phyloP scores from a whole-genome alignment of 1,139 yeast genomes.

The Taphrina confusa region DNA sequence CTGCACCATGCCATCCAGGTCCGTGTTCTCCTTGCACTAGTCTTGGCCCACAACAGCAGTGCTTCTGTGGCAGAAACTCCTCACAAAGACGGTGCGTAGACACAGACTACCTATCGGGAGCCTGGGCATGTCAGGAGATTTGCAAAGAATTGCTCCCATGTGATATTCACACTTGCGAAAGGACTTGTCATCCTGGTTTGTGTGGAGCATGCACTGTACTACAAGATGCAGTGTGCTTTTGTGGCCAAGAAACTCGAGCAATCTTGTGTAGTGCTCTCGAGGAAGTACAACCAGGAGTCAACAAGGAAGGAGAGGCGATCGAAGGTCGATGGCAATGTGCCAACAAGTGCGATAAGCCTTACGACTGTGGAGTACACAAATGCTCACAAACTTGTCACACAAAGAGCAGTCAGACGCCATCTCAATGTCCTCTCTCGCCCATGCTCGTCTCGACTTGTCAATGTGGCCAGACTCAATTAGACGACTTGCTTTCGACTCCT shows the following conservation, averaged over 20 bases:
- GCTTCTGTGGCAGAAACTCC: slow-evolving; percentile 71
- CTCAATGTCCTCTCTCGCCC: slow-evolving; percentile 65
- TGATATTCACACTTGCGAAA: slow-evolving; percentile 66
- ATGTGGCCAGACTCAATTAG: slow-evolving; percentile 63
- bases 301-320: slow-evolving; percentile 48
- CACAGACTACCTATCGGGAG: slow-evolving; percentile 66
- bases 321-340: slow-evolving; percentile 66
- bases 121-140: slow-evolving; percentile 60
- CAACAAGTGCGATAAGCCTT: slow-evolving; percentile 51
- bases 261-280: slow-evolving; percentile 56
- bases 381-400: slow-evolving; percentile 63
- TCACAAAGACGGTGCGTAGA: slow-evolving; percentile 71
- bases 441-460: slow-evolving; percentile 62
- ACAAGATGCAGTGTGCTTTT: slow-evolving; percentile 62
- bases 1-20: slow-evolving; percentile 83
- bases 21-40: slow-evolving; percentile 83
- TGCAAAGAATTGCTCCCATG: slow-evolving; percentile 68
- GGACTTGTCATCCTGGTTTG: slow-evolving; percentile 68
- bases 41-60: slow-evolving; percentile 65
- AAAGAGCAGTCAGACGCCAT: slow-evolving; percentile 32
- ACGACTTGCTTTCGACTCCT: slow-evolving; percentile 49
- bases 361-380: slow-evolving; percentile 69
- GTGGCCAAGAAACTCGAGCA: slow-evolving; percentile 59
- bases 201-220: slow-evolving; percentile 69
- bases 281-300: not conserved